Base-by-base conservation (phyloP, 768 basidiomycete species). In the Calvatia gigantea region DNA sequence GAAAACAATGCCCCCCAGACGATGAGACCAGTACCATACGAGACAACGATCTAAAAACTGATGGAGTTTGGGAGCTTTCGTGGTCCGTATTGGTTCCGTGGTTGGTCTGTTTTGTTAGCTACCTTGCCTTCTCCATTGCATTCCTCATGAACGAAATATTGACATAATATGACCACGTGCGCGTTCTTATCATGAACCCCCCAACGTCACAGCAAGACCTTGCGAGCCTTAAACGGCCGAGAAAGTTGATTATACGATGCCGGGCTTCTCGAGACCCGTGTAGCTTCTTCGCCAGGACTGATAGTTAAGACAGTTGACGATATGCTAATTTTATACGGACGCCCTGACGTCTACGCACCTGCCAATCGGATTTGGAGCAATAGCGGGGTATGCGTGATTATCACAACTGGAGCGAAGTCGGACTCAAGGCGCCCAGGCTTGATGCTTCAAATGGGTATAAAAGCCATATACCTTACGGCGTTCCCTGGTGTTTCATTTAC, bases 11-110 rank as follows among this genome's bases (percentile, higher is more conserved):
- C 81, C 44, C 92, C 97, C 49, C 88, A 96, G 77, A 98, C 97
- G 57, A 92, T 99, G 73, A 83, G 81, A 61, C 94, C 95, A 63
- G 80, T 94, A 65, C 85, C 83, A 62, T 98, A 98, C 83, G 96
- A 96, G 86, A 97, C 94, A 62, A 94, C 87, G 65, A 96, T 97
- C 75, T 97, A 85, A 86, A 73, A 66, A 62, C n/a, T n/a, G 70
- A 61, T 60, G 33, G 45, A 39, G 35, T 9, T 21, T 43, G 50
- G 41, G 41, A 42, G 39, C 23, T 17, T 29, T 43, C 41, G 35
- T 44, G 54, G 37, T 54, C 35, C 51, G 58, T 59, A 62, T 59
- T 57, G 57, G 58, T 59, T n/a, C n/a, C n/a, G 64, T 61, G 61
- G 60, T 63, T 56, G 62, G 60, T 64, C 61, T 63, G 61, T 61